phyloP scores from a whole-genome alignment of 202 grass and related monocot species.

The Setaria italica region DNA sequence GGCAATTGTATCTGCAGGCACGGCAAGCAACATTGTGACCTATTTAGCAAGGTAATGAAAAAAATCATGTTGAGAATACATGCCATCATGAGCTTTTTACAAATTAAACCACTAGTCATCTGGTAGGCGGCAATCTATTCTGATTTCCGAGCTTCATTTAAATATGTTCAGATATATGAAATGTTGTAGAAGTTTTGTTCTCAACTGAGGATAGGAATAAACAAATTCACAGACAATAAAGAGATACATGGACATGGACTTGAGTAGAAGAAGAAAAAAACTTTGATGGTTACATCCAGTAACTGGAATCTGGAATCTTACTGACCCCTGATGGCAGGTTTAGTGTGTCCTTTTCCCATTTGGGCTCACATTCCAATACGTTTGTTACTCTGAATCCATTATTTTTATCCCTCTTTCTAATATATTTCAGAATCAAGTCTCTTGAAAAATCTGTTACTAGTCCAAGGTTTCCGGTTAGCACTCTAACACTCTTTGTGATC shows the following conservation, averaged over 20 bases:
- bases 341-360: not conserved
- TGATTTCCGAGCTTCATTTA: not conserved
- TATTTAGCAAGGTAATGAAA: conserved; percentile 85
- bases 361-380: not conserved
- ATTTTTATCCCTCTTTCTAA: not conserved
- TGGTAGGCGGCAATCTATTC: not conserved
- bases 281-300: not conserved
- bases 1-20: conserved; percentile 60
- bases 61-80: not conserved
- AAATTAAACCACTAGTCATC: not conserved
- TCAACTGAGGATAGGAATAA: not conserved
- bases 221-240: not conserved
- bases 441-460: not conserved
- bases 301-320: not conserved
- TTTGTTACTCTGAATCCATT: not conserved
- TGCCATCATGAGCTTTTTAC: not conserved
- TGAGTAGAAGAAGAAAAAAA: not conserved
- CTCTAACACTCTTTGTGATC: not conserved
- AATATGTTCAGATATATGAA: not conserved
- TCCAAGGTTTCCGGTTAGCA: not conserved
- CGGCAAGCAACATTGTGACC: conserved; percentile 94
- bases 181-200: conserved; percentile 10
- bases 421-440: not conserved
- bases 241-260: not conserved
- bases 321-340: not conserved